Percentiles rank a stretch among this genome's conserved stretches.
phyloP scores from a whole-genome alignment of 2,329 filamentous ascomycete genomes.

The Calonectria pauciramosa region DNA sequence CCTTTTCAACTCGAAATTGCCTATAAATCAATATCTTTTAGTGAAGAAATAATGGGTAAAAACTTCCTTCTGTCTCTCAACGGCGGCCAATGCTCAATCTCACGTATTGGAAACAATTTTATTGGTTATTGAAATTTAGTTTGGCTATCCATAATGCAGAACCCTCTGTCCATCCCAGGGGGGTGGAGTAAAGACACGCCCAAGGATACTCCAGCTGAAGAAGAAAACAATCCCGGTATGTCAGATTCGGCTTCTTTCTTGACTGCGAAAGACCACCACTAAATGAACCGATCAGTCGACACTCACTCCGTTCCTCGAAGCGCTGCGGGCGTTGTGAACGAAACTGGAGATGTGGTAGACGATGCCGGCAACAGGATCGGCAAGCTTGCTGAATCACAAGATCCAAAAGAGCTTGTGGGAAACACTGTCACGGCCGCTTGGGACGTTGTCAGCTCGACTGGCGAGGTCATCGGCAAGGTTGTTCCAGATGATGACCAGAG shows the following conservation, averaged over 20 bases:
- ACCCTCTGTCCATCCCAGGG: slow-evolving; percentile 46
- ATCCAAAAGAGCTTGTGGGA: slow-evolving; percentile 57
- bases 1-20: not conserved
- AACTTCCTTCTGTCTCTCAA: not conserved
- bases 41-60: not conserved
- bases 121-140: not conserved
- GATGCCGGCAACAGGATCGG: slow-evolving; percentile 59
- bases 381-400: slow-evolving; percentile 55
- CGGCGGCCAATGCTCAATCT: slow-evolving; percentile 26
- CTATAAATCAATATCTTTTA: not conserved
- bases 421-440: slow-evolving; percentile 54
- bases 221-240: slow-evolving; percentile 50
- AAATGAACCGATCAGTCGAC: slow-evolving; percentile 38
- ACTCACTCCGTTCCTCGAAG: slow-evolving; percentile 51
- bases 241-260: not conserved
- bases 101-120: not conserved
- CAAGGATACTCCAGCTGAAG: slow-evolving; percentile 41
- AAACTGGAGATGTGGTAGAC: slow-evolving; percentile 61
- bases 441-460: slow-evolving; percentile 52
- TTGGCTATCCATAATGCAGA: slow-evolving; percentile 38
- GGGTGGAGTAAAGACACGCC: slow-evolving; percentile 50
- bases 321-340: slow-evolving; percentile 58
- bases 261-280: not conserved
- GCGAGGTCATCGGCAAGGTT: slow-evolving; percentile 59
- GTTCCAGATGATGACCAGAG: slow-evolving; percentile 49